A percentile compares a stretch with the other conserved stretches of the same genome.
Evolutionary conservation across 2,329 filamentous ascomycete genomes (phyloP).

Genomic region (Pseudovirgaria hyperparasitica): DNA sequence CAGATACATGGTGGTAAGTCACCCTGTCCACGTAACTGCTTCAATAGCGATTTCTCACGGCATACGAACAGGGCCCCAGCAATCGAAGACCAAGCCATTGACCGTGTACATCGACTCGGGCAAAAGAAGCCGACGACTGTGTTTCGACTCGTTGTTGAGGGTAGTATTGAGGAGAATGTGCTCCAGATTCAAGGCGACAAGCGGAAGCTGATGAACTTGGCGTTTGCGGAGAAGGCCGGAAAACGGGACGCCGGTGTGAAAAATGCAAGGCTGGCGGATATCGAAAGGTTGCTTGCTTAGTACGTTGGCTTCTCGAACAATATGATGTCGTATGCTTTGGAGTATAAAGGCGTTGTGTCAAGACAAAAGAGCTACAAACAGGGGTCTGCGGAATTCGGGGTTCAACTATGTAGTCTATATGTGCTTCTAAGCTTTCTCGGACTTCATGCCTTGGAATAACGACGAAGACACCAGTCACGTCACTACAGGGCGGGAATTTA

Average conservation of each 20-base stretch:
- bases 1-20: slow-evolving; percentile 83
- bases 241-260: slow-evolving; percentile 36
- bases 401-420: too few relatives aligned
- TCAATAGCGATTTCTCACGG: background rate
- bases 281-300: slow-evolving; percentile 30
- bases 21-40: too few relatives aligned
- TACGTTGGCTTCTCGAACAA: too few relatives aligned
- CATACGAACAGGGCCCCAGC: too few relatives aligned
- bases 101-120: slow-evolving; percentile 75
- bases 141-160: slow-evolving; percentile 71
- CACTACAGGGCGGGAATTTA: too few relatives aligned
- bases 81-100: slow-evolving; percentile 83
- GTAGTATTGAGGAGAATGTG: slow-evolving; percentile 68
- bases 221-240: slow-evolving; percentile 60
- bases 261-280: slow-evolving; percentile 25
- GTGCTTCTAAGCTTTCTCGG: too few relatives aligned
- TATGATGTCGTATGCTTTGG: too few relatives aligned
- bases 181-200: slow-evolving; percentile 69
- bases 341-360: too few relatives aligned
- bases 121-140: slow-evolving; percentile 69
- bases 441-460: too few relatives aligned
- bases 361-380: too few relatives aligned
- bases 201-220: slow-evolving; percentile 61
- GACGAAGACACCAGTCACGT: too few relatives aligned
- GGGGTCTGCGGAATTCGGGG: too few relatives aligned